phyloP scores from a whole-genome alignment of 2,329 filamentous ascomycete species.

The Colletotrichum liaoningense region DNA sequence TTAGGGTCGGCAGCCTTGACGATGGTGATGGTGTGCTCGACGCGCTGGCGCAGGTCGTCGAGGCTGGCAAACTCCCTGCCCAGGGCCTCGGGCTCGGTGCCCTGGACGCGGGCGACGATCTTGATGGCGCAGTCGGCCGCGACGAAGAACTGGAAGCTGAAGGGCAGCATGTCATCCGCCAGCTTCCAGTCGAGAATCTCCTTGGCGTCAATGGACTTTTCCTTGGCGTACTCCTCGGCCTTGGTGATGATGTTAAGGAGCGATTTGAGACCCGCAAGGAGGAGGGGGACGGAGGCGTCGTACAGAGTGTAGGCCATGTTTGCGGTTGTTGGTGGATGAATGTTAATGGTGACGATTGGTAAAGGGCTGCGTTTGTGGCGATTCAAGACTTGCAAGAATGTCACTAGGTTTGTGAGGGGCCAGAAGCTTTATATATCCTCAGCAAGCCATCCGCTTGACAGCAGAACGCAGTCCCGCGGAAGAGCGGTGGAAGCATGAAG shows the following conservation, averaged over 20 bases:
- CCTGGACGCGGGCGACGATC: constrained; percentile 47
- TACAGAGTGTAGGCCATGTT: constrained; percentile 29
- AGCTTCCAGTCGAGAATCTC: constrained; percentile 38
- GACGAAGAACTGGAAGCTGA: constrained; percentile 53
- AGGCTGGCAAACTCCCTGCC: constrained; percentile 45
- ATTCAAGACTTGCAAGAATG: neutral
- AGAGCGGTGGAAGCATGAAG: constrained; percentile 23
- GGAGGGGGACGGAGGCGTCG: constrained; percentile 29
- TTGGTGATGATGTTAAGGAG: constrained; percentile 29
- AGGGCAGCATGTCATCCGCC: constrained; percentile 55
- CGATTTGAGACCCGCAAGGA: constrained; percentile 28
- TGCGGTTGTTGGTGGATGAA: neutral
- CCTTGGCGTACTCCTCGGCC: constrained; percentile 20
- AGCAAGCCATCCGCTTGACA: neutral
- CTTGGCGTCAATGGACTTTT: constrained; percentile 23
- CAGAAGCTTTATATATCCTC: constrained; percentile 9
- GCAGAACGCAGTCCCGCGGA: neutral
- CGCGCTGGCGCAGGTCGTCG: constrained; percentile 48
- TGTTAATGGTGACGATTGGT: neutral
- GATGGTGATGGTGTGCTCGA: constrained; percentile 42
- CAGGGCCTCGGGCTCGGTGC: constrained; percentile 41
- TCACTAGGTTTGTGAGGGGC: neutral
- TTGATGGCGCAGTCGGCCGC: constrained; percentile 45
- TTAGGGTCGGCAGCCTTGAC: constrained; percentile 44
- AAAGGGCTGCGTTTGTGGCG: neutral